These are phyloP conservation scores for Cinnamomum micranthum DNA, from an alignment of 164 flowering plant species.

Conservation along the genomic window DNA sequence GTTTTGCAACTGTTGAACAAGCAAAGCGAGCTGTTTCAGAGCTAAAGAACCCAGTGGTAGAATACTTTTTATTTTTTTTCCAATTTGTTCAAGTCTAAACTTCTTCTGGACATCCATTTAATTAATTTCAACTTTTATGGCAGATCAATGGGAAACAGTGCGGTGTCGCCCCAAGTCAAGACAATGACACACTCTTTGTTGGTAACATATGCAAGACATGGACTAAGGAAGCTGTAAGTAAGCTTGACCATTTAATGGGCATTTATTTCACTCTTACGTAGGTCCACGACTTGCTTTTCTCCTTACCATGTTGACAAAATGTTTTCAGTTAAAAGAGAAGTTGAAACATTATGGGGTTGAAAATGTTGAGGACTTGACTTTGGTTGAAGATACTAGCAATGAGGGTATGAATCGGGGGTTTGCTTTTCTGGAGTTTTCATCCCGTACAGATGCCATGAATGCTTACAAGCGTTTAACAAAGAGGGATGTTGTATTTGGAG, in stretches of 20 bases:
- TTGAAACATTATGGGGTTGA: conserved; percentile 76
- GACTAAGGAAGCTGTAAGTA: conserved; percentile 93
- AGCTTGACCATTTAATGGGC: conserved; percentile 11
- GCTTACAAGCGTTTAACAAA: conserved; percentile 86
- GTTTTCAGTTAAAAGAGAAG: conserved; percentile 77
- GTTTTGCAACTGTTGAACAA: conserved; percentile 90
- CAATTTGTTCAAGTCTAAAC: conserved; percentile 3
- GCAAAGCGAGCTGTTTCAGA: conserved; percentile 81
- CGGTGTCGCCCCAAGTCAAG: conserved; percentile 95
- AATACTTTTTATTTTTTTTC: conserved; percentile 2
- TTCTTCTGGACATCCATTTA: not conserved
- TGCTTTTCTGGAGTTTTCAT: conserved; percentile 87
- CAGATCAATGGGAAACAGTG: conserved; percentile 92
- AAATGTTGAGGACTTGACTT: conserved; percentile 69
- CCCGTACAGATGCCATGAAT: conserved; percentile 94
- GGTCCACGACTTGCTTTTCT: not conserved
- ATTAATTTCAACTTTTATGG: conserved; percentile 19
- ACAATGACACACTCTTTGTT: conserved; percentile 89
- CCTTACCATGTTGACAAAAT: conserved; percentile 20
- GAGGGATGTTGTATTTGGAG: conserved; percentile 82
- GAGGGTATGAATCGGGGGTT: conserved; percentile 90
- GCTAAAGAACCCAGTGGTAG: conserved; percentile 83
- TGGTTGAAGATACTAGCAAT: conserved; percentile 78
- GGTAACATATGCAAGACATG: conserved; percentile 97
- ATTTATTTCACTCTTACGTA: conserved; percentile 1